A percentile compares a stretch with the other conserved stretches of the same genome.
phyloP scores from a whole-genome alignment of 306 rosid genomes.

The Sphenostylis stenocarpa region DNA sequence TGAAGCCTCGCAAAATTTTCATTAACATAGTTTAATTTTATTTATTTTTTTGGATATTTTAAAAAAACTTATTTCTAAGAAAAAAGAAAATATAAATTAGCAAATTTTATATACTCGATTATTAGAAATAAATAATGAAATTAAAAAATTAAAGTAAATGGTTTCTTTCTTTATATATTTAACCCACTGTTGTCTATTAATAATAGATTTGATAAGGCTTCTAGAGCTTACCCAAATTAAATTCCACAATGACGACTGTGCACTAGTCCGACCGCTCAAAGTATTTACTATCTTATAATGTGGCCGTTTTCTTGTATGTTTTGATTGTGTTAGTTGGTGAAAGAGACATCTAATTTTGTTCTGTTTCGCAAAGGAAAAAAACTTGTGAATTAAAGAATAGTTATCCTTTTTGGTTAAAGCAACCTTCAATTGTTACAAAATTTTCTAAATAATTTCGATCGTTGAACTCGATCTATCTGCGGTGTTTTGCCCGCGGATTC shows the following conservation, averaged over 20 bases:
- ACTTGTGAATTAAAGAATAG: not conserved
- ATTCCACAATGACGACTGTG: not conserved
- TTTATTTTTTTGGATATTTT: too few species aligned
- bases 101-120: too few species aligned
- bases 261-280: not conserved
- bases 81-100: too few species aligned
- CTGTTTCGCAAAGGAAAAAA: not conserved
- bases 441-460: not conserved
- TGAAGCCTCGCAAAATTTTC: too few species aligned
- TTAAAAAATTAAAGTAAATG: too few species aligned
- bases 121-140: too few species aligned
- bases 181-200: not conserved
- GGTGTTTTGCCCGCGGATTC: not conserved
- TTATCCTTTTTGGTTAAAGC: not conserved
- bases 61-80: too few species aligned
- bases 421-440: not conserved
- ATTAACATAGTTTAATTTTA: too few species aligned
- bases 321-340: not conserved
- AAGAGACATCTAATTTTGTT: not conserved
- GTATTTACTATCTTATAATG: not conserved
- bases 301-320: constrained; percentile 8
- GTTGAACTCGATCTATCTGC: not conserved
- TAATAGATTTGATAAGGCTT: not conserved
- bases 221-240: not conserved
- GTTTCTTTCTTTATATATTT: too few species aligned